Evolutionary conservation across 805 yeast genomes (phyloP), one percentile per base, ranked within the genome.

Genomic region (Schwanniomyces polymorphus): DNA sequence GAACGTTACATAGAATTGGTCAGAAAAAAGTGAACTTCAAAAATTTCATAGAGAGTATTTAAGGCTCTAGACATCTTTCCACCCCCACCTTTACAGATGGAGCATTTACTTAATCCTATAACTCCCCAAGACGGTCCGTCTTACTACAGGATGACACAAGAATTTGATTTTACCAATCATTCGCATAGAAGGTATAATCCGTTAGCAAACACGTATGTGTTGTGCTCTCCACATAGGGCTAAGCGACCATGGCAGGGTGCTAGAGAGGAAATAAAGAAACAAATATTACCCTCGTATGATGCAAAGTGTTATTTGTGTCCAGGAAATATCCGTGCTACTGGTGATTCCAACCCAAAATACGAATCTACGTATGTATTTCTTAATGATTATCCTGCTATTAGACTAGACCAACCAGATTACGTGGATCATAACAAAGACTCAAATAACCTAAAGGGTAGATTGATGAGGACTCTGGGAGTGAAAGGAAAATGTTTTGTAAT

Each of bases 211-310:
- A 64, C 77, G n/a, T 84, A 85, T 81, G 82, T 86, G 23, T 70
- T 86, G 43, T 85, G 86, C 43, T 84, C 90, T 12, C 91, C 92
- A 5, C 92, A 86, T 59, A 71, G 91, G 47, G 81, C 90, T 27
- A 83, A 84, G 63, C 74, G 92, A 54, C 91, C 92, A 17, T 86
- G 91, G 91, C 86, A 82, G 61, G 91, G 91, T 31, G 88, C 83
- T 51, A 75, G 81, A 52, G 91, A 86, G 60, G 71, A 70, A 29
- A 62, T 74, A 12, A 56, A 61, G 44, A 70, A 63, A 39, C 71
- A 67, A 12, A 55, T 61, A 26, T 68, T 75, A 51, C 86, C 88
- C 4, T 67, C 54, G 28, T 85, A 79, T 58, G 91, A 86, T 56
- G 78, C 78, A 17, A 77, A 76, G 52, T 86, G 92, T 66, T 86